Evolutionary conservation across 768 basidiomycete species (phyloP).

Genomic region (Porpolomopsis calyptriformis): DNA sequence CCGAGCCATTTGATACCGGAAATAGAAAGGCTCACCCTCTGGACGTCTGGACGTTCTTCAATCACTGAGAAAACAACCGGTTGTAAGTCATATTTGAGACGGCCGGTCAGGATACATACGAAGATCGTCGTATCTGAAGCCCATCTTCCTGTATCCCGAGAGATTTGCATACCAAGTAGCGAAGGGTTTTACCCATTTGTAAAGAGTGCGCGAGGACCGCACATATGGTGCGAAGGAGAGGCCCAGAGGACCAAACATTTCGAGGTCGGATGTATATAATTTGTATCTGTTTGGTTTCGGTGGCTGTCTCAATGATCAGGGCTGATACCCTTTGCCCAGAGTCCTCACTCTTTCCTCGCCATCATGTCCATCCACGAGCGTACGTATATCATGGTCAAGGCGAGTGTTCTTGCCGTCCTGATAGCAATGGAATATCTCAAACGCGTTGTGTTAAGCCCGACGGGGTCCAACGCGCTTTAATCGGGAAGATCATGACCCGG

Average conservation of each 20-base stretch:
- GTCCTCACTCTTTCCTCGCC: constrained; percentile 13
- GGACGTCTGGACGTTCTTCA: constrained; percentile 69
- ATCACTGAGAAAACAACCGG: constrained; percentile 36
- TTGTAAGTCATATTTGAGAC: constrained; percentile 6
- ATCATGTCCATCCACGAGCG: constrained; percentile 70
- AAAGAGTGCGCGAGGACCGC: constrained; percentile 56
- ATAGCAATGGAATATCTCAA: not conserved
- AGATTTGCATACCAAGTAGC: constrained; percentile 75
- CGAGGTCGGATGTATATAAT: constrained; percentile 1
- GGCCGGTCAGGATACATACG: constrained; percentile 38
- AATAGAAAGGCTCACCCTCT: constrained; percentile 44
- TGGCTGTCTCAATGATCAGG: constrained; percentile 1
- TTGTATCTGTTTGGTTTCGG: constrained; percentile 8
- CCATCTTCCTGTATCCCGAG: constrained; percentile 76
- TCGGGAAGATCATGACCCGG: constrained; percentile 90
- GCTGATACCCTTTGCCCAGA: constrained; percentile 5
- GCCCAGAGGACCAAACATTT: constrained; percentile 56
- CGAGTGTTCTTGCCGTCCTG: constrained; percentile 15
- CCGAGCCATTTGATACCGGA: no score
- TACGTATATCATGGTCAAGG: constrained; percentile 99
- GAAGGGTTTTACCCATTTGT: constrained; percentile 60
- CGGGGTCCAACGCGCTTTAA: constrained; percentile 93
- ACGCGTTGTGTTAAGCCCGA: constrained; percentile 57
- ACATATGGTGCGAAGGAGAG: constrained; percentile 69
- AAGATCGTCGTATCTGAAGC: constrained; percentile 92